Conservation (phyloP, 192 early-diverging fungal species). For the Phycomyces nitens region DNA sequence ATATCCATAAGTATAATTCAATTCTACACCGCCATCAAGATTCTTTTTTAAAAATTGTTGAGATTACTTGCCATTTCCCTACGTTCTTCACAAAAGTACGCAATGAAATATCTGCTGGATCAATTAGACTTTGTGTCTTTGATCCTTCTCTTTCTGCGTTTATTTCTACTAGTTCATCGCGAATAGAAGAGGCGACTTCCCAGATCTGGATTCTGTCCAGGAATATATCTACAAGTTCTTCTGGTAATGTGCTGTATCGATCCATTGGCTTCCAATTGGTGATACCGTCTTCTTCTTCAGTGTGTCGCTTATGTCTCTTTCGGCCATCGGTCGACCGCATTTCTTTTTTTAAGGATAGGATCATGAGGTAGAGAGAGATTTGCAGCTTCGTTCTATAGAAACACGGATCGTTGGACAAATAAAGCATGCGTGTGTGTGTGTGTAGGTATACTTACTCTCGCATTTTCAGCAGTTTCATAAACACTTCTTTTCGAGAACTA, state of each 20-base stretch:
- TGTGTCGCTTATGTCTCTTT: neutral
- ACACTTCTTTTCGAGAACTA: too few species aligned
- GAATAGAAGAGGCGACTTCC: neutral
- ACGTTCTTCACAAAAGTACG: neutral
- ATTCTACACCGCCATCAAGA: too few species aligned
- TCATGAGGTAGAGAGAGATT: too few species aligned
- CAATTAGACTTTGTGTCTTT: neutral
- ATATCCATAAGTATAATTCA: too few species aligned
- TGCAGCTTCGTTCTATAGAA: too few species aligned
- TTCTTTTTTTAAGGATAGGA: neutral
- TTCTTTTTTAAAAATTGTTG: too few species aligned
- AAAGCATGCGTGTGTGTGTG: too few species aligned
- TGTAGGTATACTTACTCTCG: too few species aligned
- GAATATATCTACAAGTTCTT: slow-evolving; percentile 3
- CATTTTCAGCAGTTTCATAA: too few species aligned
- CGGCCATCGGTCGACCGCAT: neutral
- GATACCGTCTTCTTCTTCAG: neutral
- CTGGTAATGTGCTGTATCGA: neutral
- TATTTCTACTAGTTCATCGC: neutral
- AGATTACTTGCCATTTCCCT: neutral
- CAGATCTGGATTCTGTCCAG: neutral
- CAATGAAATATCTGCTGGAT: neutral
- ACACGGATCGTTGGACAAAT: too few species aligned
- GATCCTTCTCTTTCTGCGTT: neutral
- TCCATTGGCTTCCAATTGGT: neutral